phyloP scores from a whole-genome alignment of 2,329 filamentous ascomycete species.

The Capronia epimyces region DNA sequence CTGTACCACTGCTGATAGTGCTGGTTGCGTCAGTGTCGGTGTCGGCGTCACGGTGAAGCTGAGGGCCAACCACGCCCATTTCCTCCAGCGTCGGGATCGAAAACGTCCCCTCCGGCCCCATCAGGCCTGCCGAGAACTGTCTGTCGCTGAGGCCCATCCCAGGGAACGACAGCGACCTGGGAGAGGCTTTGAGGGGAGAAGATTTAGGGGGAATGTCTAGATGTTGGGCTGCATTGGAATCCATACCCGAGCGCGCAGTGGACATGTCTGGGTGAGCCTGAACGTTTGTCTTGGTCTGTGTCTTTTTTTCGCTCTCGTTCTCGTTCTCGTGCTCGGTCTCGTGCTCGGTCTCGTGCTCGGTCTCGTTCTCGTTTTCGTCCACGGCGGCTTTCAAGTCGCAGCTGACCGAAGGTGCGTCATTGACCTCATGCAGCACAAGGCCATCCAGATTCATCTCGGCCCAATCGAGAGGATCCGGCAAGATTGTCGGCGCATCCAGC shows the following conservation, averaged over 20 bases:
- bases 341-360: too few species aligned
- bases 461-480: constrained; percentile 53
- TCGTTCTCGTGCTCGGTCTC: too few species aligned
- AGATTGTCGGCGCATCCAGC: constrained; percentile 51
- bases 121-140: constrained; percentile 53
- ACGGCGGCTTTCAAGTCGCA: too few species aligned
- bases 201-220: constrained; percentile 40
- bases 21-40: background rate
- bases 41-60: background rate
- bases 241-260: constrained; percentile 37
- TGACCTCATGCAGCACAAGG: too few species aligned
- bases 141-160: constrained; percentile 42
- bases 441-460: constrained; percentile 52
- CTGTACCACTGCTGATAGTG: too few species aligned
- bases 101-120: constrained; percentile 65
- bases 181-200: too few species aligned
- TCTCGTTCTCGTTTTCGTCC: too few species aligned
- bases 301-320: too few species aligned
- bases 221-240: constrained; percentile 54
- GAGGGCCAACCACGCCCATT: constrained; percentile 51
- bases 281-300: constrained; percentile 44
- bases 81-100: constrained; percentile 66
- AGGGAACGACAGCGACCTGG: too few species aligned
- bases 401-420: too few species aligned
- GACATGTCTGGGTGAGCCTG: background rate